Evolutionary conservation across 805 yeast species (phyloP).

Genomic region (Metschnikowia similis): DNA sequence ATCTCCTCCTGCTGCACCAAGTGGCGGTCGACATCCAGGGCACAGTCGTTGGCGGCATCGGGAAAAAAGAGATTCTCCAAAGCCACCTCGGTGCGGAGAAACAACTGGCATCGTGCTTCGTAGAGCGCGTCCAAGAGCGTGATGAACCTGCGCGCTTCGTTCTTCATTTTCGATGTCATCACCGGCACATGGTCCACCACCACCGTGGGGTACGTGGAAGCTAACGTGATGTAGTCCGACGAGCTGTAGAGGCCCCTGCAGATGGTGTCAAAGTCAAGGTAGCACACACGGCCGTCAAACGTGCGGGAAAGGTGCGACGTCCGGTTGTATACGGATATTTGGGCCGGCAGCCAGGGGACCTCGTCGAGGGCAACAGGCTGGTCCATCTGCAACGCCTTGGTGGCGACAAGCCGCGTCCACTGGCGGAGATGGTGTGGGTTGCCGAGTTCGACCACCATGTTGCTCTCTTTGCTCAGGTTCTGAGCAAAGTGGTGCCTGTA

Average conservation of each 20-base stretch:
- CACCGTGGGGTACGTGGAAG: constrained; percentile 54
- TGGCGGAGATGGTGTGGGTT: constrained; percentile 21
- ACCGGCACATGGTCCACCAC: constrained; percentile 60
- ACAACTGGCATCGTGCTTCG: constrained; percentile 61
- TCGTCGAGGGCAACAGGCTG: constrained; percentile 6
- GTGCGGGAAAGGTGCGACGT: constrained; percentile 44
- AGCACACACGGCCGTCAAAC: constrained; percentile 33
- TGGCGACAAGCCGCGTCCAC: constrained; percentile 34
- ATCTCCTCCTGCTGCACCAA: constrained; percentile 63
- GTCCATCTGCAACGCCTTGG: constrained; percentile 15
- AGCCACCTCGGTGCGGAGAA: constrained; percentile 45
- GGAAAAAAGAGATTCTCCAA: constrained; percentile 63
- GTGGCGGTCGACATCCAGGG: constrained; percentile 29
- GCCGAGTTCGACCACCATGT: constrained; percentile 28
- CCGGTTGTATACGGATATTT: constrained; percentile 55
- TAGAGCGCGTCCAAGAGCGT: constrained; percentile 65
- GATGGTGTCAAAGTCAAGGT: constrained; percentile 48
- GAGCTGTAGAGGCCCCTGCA: constrained; percentile 58
- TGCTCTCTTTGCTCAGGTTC: constrained; percentile 20
- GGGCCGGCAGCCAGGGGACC: constrained; percentile 19
- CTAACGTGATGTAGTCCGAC: constrained; percentile 65
- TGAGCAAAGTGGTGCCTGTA: constrained; percentile 41
- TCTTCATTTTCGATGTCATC: constrained; percentile 51
- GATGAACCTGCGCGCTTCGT: constrained; percentile 66
- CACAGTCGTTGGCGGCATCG: constrained; percentile 22